These are phyloP conservation scores for Pleurotus citrinopileatus DNA, from an alignment of 768 basidiomycete species.

Conservation along the genomic window DNA sequence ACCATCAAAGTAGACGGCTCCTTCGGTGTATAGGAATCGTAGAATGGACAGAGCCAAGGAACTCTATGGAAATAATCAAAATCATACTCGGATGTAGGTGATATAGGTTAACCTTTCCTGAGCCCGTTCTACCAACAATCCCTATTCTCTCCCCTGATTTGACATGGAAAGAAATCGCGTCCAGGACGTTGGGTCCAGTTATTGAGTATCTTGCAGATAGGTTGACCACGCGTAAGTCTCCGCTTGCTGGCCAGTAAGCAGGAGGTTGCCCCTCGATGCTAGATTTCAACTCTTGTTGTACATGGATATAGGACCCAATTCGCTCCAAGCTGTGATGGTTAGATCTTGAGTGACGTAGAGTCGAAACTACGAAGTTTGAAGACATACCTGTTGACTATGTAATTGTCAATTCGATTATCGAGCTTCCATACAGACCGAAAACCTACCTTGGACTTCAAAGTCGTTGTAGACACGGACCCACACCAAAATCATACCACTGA, in stretches of 20 bases:
- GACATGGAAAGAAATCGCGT: conserved; percentile 50
- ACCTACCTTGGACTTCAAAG: conserved; percentile 43
- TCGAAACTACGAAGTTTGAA: too few species aligned
- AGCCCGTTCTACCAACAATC: conserved; percentile 44
- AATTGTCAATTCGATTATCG: too few species aligned
- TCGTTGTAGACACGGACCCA: conserved; percentile 41
- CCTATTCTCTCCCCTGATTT: conserved; percentile 57
- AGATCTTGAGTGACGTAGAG: background rate
- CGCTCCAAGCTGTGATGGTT: conserved; percentile 57
- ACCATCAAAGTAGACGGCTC: conserved; percentile 55
- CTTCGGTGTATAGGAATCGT: conserved; percentile 55
- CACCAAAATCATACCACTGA: conserved; percentile 54
- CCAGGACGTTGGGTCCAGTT: conserved; percentile 51
- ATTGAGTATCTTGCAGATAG: conserved; percentile 56
- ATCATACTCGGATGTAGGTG: too few species aligned
- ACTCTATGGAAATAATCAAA: conserved; percentile 31
- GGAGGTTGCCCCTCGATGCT: conserved; percentile 47
- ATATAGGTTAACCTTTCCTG: conserved; percentile 34
- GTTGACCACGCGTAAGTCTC: conserved; percentile 49
- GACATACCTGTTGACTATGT: too few species aligned
- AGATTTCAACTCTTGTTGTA: conserved; percentile 52
- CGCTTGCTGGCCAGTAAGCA: conserved; percentile 65
- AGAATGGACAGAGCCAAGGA: conserved; percentile 58
- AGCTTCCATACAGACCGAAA: too few species aligned
- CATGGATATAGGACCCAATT: conserved; percentile 60